These are phyloP conservation scores for Phaeosphaeria sp. DNA, from an alignment of 2,329 filamentous ascomycete genomes.

Conservation along the genomic window DNA sequence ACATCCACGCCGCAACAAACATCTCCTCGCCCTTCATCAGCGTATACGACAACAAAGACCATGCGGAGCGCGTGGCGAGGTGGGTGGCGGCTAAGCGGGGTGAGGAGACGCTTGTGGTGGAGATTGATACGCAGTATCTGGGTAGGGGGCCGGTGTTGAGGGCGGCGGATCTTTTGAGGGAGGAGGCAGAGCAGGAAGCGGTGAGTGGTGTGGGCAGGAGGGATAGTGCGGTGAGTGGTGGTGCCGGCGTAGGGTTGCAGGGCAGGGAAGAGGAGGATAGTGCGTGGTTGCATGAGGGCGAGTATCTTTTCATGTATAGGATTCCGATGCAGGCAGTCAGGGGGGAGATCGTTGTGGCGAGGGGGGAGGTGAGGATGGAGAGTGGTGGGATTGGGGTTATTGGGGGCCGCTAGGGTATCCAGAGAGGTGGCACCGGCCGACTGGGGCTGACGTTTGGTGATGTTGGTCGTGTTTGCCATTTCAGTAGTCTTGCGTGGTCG, in stretches of 20 bases:
- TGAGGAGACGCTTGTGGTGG: slow-evolving; percentile 35
- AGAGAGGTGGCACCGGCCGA: not conserved
- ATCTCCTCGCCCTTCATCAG: slow-evolving; percentile 43
- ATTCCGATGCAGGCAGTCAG: slow-evolving; percentile 42
- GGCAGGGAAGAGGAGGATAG: slow-evolving; percentile 5
- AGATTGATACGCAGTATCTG: slow-evolving; percentile 39
- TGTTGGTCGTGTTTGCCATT: not conserved
- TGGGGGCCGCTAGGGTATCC: not conserved
- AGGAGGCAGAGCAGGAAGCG: slow-evolving; percentile 16
- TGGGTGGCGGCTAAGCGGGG: slow-evolving; percentile 24
- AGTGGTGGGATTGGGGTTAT: not conserved
- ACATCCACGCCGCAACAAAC: slow-evolving; percentile 42
- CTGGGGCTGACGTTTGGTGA: no score
- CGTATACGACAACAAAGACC: slow-evolving; percentile 35
- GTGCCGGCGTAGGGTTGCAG: not conserved
- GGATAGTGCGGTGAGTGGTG: not conserved
- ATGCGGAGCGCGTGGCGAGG: slow-evolving; percentile 37
- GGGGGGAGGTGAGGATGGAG: slow-evolving; percentile 6
- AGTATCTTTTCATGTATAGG: slow-evolving; percentile 45
- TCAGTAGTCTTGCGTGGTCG: not conserved
- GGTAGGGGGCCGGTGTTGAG: slow-evolving; percentile 41
- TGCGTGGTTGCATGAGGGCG: slow-evolving; percentile 39
- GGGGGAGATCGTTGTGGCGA: slow-evolving; percentile 33
- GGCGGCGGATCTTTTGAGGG: slow-evolving; percentile 36
- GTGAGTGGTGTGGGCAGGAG: slow-evolving; percentile 15